Conservation (phyloP, 2,329 filamentous ascomycete genomes). For the Pseudocercospora vitis region DNA sequence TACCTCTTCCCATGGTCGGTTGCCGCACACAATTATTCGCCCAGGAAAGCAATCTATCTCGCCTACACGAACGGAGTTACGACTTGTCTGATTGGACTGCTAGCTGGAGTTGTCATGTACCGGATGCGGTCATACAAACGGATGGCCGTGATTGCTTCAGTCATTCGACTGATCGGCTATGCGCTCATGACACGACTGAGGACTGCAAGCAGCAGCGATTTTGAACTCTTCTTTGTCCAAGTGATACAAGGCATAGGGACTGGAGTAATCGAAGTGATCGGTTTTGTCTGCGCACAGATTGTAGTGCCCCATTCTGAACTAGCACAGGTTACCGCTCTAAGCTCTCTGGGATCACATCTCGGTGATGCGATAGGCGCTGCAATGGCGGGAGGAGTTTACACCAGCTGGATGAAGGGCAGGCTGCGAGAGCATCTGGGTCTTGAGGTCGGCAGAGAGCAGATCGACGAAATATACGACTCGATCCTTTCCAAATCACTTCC, state of each 20-base stretch:
- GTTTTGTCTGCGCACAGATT: slow-evolving; percentile 37
- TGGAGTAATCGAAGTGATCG: slow-evolving; percentile 47
- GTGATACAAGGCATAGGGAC: slow-evolving; percentile 51
- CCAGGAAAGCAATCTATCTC: slow-evolving; percentile 48
- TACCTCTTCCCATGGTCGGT: slow-evolving; percentile 52
- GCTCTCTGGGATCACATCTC: slow-evolving; percentile 38
- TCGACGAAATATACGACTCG: slow-evolving; percentile 48
- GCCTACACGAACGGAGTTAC: slow-evolving; percentile 40
- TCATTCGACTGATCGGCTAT: slow-evolving; percentile 51
- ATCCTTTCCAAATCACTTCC: slow-evolving; percentile 46
- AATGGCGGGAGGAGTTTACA: slow-evolving; percentile 53
- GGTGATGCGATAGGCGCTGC: slow-evolving; percentile 45
- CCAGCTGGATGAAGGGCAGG: slow-evolving; percentile 44
- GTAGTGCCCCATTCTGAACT: slow-evolving; percentile 49
- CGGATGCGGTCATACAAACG: slow-evolving; percentile 50
- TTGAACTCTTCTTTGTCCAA: slow-evolving; percentile 52
- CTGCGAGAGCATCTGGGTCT: slow-evolving; percentile 42
- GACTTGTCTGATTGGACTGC: slow-evolving; percentile 37
- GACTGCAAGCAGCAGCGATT: slow-evolving; percentile 44
- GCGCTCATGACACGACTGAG: slow-evolving; percentile 54
- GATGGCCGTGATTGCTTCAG: slow-evolving; percentile 44
- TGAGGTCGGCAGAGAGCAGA: slow-evolving; percentile 32
- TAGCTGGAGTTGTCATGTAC: slow-evolving; percentile 49
- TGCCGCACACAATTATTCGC: slow-evolving; percentile 45
- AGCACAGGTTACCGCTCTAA: slow-evolving; percentile 51